A percentile compares a stretch with the other conserved stretches of the same genome.
These are phyloP conservation scores for Nicotiana tabacum DNA, from an alignment of 257 asterid species.

Conservation along the genomic window DNA sequence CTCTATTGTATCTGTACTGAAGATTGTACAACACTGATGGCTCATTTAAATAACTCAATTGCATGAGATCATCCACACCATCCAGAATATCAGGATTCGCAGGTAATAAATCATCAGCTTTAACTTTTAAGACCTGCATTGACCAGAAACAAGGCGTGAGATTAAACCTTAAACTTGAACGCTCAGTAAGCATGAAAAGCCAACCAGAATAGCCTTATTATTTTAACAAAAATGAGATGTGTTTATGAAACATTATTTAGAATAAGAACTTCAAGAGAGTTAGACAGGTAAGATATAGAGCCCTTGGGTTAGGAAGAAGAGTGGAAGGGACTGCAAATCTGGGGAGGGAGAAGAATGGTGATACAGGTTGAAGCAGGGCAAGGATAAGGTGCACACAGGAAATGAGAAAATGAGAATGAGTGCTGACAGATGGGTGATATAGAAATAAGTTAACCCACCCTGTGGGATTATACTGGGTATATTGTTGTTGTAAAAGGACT, in stretches of 20 bases:
- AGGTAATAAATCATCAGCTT: conserved; percentile 54
- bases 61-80: conserved; percentile 98
- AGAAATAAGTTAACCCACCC: background rate
- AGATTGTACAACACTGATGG: conserved; percentile 95
- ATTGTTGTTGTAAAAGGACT: too few species aligned
- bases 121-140: conserved; percentile 68
- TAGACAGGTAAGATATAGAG: background rate
- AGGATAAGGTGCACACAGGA: background rate
- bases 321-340: conserved; percentile 1
- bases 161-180: background rate
- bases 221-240: background rate
- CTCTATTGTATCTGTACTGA: conserved; percentile 79
- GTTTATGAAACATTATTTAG: background rate
- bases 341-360: conserved; percentile 5
- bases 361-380: background rate
- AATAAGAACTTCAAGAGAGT: background rate
- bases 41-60: conserved; percentile 88
- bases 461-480: too few species aligned
- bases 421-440: background rate
- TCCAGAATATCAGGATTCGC: conserved; percentile 98
- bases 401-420: background rate
- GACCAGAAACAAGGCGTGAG: conserved; percentile 1
- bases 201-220: background rate
- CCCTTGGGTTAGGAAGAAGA: background rate
- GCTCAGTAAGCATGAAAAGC: conserved; percentile 6